These are phyloP conservation scores for Fusarium tanahbumbuense DNA, from an alignment of 2,329 filamentous ascomycete genomes.

Conservation along the genomic window DNA sequence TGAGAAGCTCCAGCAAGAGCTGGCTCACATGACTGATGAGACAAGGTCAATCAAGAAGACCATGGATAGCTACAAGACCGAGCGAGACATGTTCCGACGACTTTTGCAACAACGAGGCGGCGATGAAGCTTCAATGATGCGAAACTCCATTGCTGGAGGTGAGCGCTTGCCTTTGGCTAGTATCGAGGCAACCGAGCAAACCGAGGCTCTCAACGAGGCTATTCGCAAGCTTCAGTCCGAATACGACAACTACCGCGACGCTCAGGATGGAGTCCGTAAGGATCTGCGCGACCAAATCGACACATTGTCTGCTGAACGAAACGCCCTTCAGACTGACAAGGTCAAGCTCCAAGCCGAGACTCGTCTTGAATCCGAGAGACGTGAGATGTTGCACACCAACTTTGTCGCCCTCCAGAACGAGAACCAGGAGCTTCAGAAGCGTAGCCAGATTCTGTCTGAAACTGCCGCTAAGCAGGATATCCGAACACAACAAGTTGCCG, in stretches of 20 bases:
- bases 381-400: conserved; percentile 90
- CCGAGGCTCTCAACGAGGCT: conserved; percentile 75
- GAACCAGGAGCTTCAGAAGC: conserved; percentile 87
- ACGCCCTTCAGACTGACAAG: conserved; percentile 82
- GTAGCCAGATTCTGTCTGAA: conserved; percentile 80
- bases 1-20: conserved; percentile 76
- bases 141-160: conserved; percentile 73
- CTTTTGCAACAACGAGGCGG: conserved; percentile 81
- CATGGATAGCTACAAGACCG: conserved; percentile 92
- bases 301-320: conserved; percentile 83
- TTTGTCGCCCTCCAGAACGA: conserved; percentile 85
- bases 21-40: conserved; percentile 84
- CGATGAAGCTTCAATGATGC: conserved; percentile 76
- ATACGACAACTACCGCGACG: conserved; percentile 89
- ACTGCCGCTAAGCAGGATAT: conserved; percentile 90
- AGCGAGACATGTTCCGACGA: conserved; percentile 96
- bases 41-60: conserved; percentile 83
- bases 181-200: conserved; percentile 67
- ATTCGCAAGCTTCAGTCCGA: conserved; percentile 89
- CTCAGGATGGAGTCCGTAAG: conserved; percentile 82
- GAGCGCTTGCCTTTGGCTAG: conserved; percentile 66
- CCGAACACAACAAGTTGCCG: conserved; percentile 88
- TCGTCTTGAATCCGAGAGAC: conserved; percentile 82
- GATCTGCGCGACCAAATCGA: conserved; percentile 88
- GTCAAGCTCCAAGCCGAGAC: conserved; percentile 84